A percentile compares a stretch with the other conserved stretches of the same genome.
phyloP scores from a whole-genome alignment of 1,284 basidiomycete species.

The Melampsora americana region DNA sequence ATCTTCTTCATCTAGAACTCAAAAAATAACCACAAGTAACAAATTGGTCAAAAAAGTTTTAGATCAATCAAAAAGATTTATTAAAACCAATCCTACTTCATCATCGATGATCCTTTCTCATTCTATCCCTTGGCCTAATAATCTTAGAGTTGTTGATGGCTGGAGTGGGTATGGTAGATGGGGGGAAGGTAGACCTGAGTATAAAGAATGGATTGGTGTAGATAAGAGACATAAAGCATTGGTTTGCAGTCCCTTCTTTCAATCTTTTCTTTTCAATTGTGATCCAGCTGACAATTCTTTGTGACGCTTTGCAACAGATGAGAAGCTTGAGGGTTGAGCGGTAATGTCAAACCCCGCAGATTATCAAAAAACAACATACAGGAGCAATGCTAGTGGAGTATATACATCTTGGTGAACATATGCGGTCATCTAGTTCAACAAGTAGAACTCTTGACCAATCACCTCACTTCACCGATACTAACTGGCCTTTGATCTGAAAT shows the following conservation, averaged over 20 bases:
- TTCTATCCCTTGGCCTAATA: slow-evolving; percentile 19
- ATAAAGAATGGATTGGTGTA: slow-evolving; percentile 40
- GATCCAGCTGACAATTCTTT: background rate
- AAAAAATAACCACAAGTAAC: background rate
- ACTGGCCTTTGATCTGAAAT: too few species aligned
- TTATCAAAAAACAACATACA: background rate
- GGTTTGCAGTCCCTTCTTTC: slow-evolving; percentile 7
- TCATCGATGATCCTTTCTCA: background rate
- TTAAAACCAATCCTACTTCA: background rate
- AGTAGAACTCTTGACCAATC: too few species aligned
- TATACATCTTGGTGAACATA: too few species aligned
- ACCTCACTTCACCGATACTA: too few species aligned
- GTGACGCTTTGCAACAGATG: background rate
- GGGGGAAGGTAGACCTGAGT: slow-evolving; percentile 34
- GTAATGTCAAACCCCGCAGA: background rate
- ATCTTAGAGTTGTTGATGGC: slow-evolving; percentile 31
- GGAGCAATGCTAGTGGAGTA: too few species aligned
- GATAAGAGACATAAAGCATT: slow-evolving; percentile 32
- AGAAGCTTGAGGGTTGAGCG: background rate
- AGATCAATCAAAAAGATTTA: background rate
- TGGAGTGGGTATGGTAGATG: slow-evolving; percentile 39
- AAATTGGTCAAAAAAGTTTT: slow-evolving; percentile 23
- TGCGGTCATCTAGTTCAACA: too few species aligned
- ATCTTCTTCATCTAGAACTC: background rate
- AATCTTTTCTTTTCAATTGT: background rate